These are phyloP conservation scores for Spathaspora boniae DNA, from an alignment of 805 yeast species.

Conservation along the genomic window DNA sequence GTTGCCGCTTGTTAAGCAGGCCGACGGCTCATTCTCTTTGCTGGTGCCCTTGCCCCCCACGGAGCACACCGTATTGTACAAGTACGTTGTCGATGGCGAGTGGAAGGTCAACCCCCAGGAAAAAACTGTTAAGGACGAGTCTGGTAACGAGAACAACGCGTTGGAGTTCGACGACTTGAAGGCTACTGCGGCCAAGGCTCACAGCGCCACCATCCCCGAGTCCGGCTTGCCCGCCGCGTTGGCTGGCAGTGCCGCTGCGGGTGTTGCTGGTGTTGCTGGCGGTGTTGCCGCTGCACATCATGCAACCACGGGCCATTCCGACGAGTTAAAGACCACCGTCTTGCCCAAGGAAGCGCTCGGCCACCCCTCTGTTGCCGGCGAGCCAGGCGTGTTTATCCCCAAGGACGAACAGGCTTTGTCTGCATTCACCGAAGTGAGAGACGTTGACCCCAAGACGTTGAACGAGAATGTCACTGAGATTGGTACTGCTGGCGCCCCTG, in stretches of 20 bases:
- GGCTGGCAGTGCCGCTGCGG: slow-evolving; percentile 38
- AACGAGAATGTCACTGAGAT: slow-evolving; percentile 30
- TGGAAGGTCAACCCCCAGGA: slow-evolving; percentile 48
- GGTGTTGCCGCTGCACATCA: slow-evolving; percentile 8
- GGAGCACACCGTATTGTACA: slow-evolving; percentile 44
- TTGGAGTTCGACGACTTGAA: slow-evolving; percentile 37
- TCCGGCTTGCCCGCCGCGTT: slow-evolving; percentile 26
- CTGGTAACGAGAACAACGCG: slow-evolving; percentile 52
- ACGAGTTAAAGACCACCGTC: slow-evolving; percentile 31
- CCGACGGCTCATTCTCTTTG: slow-evolving; percentile 58
- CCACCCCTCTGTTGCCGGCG: slow-evolving; percentile 48
- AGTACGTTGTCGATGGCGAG: slow-evolving; percentile 68
- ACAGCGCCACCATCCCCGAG: slow-evolving; percentile 29
- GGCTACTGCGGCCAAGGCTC: slow-evolving; percentile 6
- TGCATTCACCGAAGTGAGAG: slow-evolving; percentile 58
- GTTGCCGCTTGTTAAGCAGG: slow-evolving; percentile 55
- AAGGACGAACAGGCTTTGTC: slow-evolving; percentile 57
- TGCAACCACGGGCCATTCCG: slow-evolving; percentile 1
- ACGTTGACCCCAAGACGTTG: slow-evolving; percentile 47
- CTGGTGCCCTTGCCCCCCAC: slow-evolving; percentile 52
- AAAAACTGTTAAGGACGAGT: slow-evolving; percentile 42
- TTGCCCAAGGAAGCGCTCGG: slow-evolving; percentile 30
- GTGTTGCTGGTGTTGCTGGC: slow-evolving; percentile 61
- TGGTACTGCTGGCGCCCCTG: slow-evolving; percentile 1
- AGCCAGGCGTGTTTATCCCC: slow-evolving; percentile 74